phyloP scores from a whole-genome alignment of 495 filamentous ascomycete genomes.

The Penicillium cosmopolitanum region DNA sequence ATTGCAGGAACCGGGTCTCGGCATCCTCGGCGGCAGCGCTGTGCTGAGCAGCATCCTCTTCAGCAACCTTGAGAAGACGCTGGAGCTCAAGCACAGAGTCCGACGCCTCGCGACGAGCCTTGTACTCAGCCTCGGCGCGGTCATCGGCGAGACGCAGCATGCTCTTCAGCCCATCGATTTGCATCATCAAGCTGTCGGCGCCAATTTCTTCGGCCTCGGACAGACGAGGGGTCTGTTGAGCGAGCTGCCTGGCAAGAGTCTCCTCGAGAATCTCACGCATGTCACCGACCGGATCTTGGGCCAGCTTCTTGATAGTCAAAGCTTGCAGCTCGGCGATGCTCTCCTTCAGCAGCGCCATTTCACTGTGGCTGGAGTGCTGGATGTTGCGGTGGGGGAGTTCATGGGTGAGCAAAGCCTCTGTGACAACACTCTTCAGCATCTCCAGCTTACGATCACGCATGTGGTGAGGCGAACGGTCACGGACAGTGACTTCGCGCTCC shows the following conservation, averaged over 20 bases:
- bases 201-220: conserved; percentile 51
- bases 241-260: conserved; percentile 43
- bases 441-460: conserved; percentile 78
- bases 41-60: conserved; percentile 72
- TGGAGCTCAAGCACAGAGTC: conserved; percentile 74
- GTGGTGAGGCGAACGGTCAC: conserved; percentile 63
- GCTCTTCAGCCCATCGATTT: conserved; percentile 56
- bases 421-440: conserved; percentile 77
- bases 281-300: conserved; percentile 43
- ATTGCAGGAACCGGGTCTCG: conserved; percentile 55
- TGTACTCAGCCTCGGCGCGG: conserved; percentile 63
- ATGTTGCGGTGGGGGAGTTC: conserved; percentile 33
- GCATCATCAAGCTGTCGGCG: conserved; percentile 55
- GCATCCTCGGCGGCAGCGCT: conserved; percentile 70
- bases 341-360: conserved; percentile 57
- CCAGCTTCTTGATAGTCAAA: conserved; percentile 41
- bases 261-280: conserved; percentile 54
- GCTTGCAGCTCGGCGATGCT: conserved; percentile 62
- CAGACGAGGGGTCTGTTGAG: conserved; percentile 34
- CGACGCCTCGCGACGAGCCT: conserved; percentile 67
- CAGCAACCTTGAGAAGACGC: conserved; percentile 69
- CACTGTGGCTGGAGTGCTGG: conserved; percentile 41
- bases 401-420: conserved; percentile 74
- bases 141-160: conserved; percentile 56
- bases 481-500: conserved; percentile 45